phyloP scores from a whole-genome alignment of 169 alveolate genomes.

The Theileria sp. region DNA sequence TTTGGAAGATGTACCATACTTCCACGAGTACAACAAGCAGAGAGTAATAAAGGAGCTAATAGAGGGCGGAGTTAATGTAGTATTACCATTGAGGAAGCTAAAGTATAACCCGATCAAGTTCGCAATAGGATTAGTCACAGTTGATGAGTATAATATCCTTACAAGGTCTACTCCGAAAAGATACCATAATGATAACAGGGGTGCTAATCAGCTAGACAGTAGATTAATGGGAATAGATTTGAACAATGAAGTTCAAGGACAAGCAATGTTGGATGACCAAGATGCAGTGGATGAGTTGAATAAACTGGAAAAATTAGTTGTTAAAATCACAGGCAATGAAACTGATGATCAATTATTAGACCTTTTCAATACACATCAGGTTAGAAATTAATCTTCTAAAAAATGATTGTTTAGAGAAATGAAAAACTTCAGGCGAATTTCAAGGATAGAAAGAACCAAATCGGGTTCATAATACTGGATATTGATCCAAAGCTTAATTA shows the following conservation, averaged over 20 bases:
- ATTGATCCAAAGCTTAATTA: conserved; percentile 42
- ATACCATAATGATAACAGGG: not conserved
- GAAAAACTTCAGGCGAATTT: not conserved
- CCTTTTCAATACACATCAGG: conserved; percentile 37
- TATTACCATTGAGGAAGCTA: conserved; percentile 45
- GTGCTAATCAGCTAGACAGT: not conserved
- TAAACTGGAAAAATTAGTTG: conserved; percentile 41
- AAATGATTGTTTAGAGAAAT: conserved; percentile 1
- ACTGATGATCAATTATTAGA: conserved; percentile 32
- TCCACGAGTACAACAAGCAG: conserved; percentile 46
- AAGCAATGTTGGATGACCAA: conserved; percentile 20
- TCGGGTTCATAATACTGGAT: conserved; percentile 50
- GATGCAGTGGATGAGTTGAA: conserved; percentile 35
- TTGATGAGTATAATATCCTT: not conserved
- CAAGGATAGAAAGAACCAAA: not conserved
- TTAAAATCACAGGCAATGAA: conserved; percentile 55
- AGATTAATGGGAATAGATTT: conserved; percentile 28
- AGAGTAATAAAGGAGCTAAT: conserved; percentile 57
- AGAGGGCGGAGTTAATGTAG: conserved; percentile 57
- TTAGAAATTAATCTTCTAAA: not conserved
- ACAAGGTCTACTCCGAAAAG: not conserved
- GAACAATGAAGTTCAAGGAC: conserved; percentile 19
- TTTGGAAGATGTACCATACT: conserved; percentile 39
- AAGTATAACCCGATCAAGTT: conserved; percentile 53
- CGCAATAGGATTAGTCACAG: conserved; percentile 40